Evolutionary conservation across 2,329 filamentous ascomycete species (phyloP).

Genomic region (Claviceps sp.): DNA sequence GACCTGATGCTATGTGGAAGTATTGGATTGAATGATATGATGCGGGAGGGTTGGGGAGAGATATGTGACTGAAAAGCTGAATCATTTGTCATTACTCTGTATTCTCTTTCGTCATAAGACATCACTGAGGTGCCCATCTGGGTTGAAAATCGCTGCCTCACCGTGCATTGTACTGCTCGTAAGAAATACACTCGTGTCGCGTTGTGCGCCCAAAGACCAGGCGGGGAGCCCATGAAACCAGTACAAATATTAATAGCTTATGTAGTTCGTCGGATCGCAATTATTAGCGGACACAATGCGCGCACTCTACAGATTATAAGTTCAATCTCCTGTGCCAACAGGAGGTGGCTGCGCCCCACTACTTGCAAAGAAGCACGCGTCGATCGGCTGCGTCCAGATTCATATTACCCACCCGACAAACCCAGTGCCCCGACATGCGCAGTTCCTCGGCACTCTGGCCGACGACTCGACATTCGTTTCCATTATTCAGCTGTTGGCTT

Average conservation of each 20-base stretch:
- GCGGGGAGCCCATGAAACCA: background rate
- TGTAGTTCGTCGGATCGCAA: too few relatives aligned
- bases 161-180: too few relatives aligned
- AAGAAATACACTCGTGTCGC: too few relatives aligned
- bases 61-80: slow-evolving; percentile 1
- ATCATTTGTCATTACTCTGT: slow-evolving; percentile 3
- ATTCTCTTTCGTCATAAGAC: background rate
- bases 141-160: too few relatives aligned
- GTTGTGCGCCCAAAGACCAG: background rate
- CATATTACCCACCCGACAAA: background rate
- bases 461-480: background rate
- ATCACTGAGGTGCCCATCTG: too few relatives aligned
- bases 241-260: background rate
- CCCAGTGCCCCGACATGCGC: background rate
- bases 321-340: too few relatives aligned
- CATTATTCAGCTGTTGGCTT: background rate
- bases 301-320: too few relatives aligned
- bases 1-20: background rate
- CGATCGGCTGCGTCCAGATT: background rate
- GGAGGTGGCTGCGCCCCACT: too few relatives aligned
- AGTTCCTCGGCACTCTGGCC: background rate
- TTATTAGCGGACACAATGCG: too few relatives aligned
- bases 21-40: background rate
- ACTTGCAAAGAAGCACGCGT: too few relatives aligned
- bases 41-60: background rate